These are phyloP conservation scores for Aspergillus unguis DNA, from an alignment of 2,329 filamentous ascomycete species.

Conservation along the genomic window DNA sequence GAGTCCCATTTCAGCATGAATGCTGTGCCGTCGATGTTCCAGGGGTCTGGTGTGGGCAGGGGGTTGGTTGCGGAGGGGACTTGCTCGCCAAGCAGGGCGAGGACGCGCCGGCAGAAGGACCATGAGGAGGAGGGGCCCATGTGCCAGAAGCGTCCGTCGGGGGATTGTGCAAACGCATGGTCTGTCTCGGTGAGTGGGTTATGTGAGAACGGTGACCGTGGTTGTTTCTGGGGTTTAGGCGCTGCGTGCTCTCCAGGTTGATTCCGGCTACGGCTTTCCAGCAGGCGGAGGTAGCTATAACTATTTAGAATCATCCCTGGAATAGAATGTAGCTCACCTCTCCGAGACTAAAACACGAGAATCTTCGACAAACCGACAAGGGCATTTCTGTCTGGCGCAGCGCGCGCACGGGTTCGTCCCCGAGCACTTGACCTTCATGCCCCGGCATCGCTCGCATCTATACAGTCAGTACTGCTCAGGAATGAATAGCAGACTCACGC, in stretches of 20 bases:
- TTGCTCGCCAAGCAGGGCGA: conserved; percentile 31
- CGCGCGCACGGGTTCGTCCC: conserved; percentile 24
- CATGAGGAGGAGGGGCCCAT: conserved; percentile 35
- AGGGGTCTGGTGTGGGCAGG: conserved; percentile 23
- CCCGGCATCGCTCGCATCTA: conserved; percentile 27
- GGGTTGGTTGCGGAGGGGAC: conserved; percentile 31
- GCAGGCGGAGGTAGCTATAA: neutral
- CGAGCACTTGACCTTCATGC: conserved; percentile 30
- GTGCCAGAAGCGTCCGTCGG: conserved; percentile 17
- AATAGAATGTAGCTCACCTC: conserved; percentile 9
- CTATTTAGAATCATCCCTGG: neutral
- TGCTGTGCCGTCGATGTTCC: conserved; percentile 27
- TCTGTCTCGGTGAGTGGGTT: neutral
- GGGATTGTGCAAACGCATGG: conserved; percentile 28
- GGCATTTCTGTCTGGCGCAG: conserved; percentile 22
- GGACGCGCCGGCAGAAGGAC: conserved; percentile 36
- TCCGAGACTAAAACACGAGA: conserved; percentile 24
- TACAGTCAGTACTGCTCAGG: neutral
- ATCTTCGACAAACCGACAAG: conserved; percentile 24
- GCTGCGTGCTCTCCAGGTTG: neutral
- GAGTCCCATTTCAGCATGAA: conserved; percentile 32
- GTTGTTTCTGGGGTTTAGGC: neutral
- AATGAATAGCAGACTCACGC: neutral
- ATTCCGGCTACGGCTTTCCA: neutral
- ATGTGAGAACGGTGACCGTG: neutral